Evolutionary conservation across 2,329 filamentous ascomycete genomes (phyloP).

Genomic region (Pseudocercospora macadamiae): DNA sequence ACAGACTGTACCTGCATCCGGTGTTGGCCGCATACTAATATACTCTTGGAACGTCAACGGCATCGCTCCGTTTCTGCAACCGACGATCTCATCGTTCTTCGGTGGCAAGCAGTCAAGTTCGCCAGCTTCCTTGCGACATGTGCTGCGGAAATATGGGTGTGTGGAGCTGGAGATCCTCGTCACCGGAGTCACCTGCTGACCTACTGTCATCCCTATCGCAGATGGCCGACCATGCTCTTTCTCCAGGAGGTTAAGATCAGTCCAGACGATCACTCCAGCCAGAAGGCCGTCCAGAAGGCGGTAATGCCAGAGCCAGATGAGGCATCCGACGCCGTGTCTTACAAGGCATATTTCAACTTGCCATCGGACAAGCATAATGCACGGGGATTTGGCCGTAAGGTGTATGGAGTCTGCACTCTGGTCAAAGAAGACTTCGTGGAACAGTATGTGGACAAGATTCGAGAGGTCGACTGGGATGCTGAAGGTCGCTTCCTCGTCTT

Average conservation of each 20-base stretch:
- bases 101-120: background rate
- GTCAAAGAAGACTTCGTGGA: conserved; percentile 49
- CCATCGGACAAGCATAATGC: conserved; percentile 56
- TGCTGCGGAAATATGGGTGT: conserved; percentile 47
- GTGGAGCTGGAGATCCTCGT: background rate
- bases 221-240: conserved; percentile 50
- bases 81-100: conserved; percentile 47
- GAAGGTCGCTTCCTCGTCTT: conserved; percentile 56
- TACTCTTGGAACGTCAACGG: conserved; percentile 56
- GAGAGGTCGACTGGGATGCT: conserved; percentile 54
- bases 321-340: conserved; percentile 39
- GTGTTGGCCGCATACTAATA: conserved; percentile 37
- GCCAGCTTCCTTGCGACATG: conserved; percentile 38
- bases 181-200: background rate
- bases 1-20: background rate
- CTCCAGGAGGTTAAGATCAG: conserved; percentile 57
- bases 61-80: conserved; percentile 48
- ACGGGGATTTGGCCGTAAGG: conserved; percentile 52
- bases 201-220: background rate
- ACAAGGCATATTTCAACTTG: conserved; percentile 51
- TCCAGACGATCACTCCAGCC: conserved; percentile 43
- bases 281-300: conserved; percentile 44
- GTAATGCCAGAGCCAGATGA: conserved; percentile 33
- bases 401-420: conserved; percentile 58
- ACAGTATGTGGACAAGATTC: conserved; percentile 35